Base-by-base conservation (phyloP, 331 rosid genomes). In the Malus hybrid region DNA sequence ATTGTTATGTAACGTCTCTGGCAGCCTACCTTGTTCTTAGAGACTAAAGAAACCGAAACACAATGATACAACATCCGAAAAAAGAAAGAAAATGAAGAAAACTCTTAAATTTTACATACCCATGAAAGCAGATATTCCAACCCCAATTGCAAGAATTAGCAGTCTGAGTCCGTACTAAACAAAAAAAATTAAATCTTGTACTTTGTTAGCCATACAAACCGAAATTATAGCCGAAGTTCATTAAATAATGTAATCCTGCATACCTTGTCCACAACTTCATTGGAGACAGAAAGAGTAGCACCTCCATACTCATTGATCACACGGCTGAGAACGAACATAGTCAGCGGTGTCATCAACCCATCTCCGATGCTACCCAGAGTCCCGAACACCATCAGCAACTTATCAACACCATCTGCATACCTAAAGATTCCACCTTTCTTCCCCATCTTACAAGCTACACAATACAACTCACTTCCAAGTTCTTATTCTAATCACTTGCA, bases 281-380 rank as follows among this genome's bases (percentile, higher is more conserved):
- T 83, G 54, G 88, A 70, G 42, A 83, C 73, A 67, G 78, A 61
- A 52, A 81, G 50, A 18, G 78, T 79, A 22, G 27, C 55, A 56
- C 55, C 75, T 19, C 84, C 93, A 80, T 87, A 89, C 34, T 85
- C 94, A 73, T 88, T 36, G 61, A 91, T 86, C 86, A 88, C 74
- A 80, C 78, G 79, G 3, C 93, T 92, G 71, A 91, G 93, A 81
- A 89, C 82, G 29, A 93, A 68, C 92, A 91, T 89, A 3, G 96
- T 85, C 54, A 91, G 52, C 4, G 96, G 90, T 10, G 89, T 87
- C 81, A 86, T 87, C 73, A 87, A 12, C 46, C 97, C 98, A 89
- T 88, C 97, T 71, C 96, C 96, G 73, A 93, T 78, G 83, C 97
- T 81, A 75, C 97, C 97, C 78, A 91, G 72, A 46, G 85, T 80